These are phyloP conservation scores for Bolboschoenus planiculmis DNA, from an alignment of 176 grass and related monocot genomes.

Conservation along the genomic window DNA sequence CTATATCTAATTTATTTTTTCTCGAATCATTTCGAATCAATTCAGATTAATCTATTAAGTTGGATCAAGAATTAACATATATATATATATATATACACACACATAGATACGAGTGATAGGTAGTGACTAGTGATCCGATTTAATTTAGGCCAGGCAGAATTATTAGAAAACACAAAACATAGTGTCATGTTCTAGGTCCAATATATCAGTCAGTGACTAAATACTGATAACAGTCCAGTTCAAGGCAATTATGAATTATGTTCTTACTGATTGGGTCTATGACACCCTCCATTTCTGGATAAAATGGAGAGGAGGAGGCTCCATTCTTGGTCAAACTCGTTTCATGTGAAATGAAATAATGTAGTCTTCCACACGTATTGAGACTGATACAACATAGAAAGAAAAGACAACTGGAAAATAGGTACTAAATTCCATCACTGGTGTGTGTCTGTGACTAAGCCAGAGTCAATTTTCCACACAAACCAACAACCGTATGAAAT, in stretches of 20 bases:
- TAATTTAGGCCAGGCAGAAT: background rate
- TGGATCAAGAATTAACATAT: no score
- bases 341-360: background rate
- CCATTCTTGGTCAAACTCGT: background rate
- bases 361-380: background rate
- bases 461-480: background rate
- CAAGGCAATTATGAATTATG: background rate
- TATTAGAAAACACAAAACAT: background rate
- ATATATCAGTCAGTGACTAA: no score
- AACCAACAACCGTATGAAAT: background rate
- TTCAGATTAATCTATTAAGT: no score
- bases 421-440: background rate
- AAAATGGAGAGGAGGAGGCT: background rate
- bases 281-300: background rate
- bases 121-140: no score
- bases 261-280: background rate
- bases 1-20: no score
- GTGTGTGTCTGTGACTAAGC: background rate
- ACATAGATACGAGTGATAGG: no score
- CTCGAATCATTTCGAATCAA: no score
- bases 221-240: background rate
- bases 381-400: background rate
- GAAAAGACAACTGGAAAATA: background rate
- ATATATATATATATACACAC: no score
- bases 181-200: background rate